Conservation (phyloP, 768 basidiomycete genomes). For the Lactarius pseudohatsudake region DNA sequence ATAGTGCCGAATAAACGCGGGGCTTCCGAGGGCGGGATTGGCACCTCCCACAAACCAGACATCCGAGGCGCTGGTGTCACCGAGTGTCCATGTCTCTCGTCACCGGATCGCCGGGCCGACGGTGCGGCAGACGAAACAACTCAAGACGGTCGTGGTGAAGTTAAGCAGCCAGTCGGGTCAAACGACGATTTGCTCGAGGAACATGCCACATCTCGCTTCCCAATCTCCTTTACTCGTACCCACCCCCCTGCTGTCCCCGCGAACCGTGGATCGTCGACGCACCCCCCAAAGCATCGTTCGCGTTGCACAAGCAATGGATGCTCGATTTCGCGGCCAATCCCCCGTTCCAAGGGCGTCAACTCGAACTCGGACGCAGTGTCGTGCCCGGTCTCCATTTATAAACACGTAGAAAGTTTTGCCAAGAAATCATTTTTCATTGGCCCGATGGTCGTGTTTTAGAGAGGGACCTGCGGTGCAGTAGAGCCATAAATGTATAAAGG, state of each 20-base stretch:
- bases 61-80: neutral
- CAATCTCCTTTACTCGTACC: slow-evolving; percentile 15
- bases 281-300: slow-evolving; percentile 11
- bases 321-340: neutral
- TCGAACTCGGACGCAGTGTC: neutral
- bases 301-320: neutral
- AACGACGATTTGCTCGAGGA: slow-evolving; percentile 9
- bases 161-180: slow-evolving; percentile 3
- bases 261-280: neutral
- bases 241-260: neutral
- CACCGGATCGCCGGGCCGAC: neutral
- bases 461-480: neutral
- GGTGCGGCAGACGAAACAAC: slow-evolving; percentile 1
- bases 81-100: slow-evolving; percentile 1
- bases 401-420: slow-evolving; percentile 1
- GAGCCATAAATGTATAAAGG: neutral
- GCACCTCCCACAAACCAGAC: neutral
- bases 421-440: neutral
- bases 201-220: slow-evolving; percentile 22
- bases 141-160: slow-evolving; percentile 1
- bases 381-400: neutral
- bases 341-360: neutral
- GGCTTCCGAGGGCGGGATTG: neutral
- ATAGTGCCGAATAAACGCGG: neutral
- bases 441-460: neutral